Percentiles rank a stretch among this genome's conserved stretches.
Evolutionary conservation across 495 filamentous ascomycete species (phyloP).

Genomic region (Neurospora sp.): DNA sequence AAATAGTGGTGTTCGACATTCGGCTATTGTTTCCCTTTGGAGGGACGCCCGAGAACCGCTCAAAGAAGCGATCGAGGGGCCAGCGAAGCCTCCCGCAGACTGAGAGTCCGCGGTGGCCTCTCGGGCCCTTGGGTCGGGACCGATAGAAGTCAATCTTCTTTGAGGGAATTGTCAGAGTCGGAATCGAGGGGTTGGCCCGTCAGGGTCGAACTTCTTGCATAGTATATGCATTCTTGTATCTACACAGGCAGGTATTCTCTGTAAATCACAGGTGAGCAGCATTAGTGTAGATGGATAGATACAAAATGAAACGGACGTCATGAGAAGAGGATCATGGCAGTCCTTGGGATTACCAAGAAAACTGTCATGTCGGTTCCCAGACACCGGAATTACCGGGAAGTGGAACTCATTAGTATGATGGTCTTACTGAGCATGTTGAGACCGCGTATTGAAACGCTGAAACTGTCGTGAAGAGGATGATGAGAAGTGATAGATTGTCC

Average conservation of each 20-base stretch:
- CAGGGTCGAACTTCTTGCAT: neutral
- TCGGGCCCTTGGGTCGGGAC: neutral
- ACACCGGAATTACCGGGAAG: neutral
- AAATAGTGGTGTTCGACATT: neutral
- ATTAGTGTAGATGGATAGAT: neutral
- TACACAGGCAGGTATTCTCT: neutral
- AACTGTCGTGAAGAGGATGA: conserved; percentile 7
- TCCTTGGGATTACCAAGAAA: neutral
- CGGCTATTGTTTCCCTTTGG: neutral
- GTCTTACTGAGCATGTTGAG: neutral
- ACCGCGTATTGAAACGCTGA: neutral
- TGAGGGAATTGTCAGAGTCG: neutral
- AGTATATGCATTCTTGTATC: neutral
- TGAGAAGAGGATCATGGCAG: neutral
- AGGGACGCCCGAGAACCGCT: neutral
- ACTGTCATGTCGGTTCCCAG: neutral
- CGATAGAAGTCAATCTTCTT: neutral
- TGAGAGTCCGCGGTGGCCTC: neutral
- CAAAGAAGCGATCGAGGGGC: neutral
- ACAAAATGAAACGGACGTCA: neutral
- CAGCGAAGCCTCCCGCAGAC: neutral
- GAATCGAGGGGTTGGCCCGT: neutral
- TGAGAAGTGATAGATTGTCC: conserved; percentile 3
- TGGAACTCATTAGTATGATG: neutral
- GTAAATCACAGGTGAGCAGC: neutral